Conservation (phyloP, 2,329 filamentous ascomycete genomes). For the Fusarium acutatum region DNA sequence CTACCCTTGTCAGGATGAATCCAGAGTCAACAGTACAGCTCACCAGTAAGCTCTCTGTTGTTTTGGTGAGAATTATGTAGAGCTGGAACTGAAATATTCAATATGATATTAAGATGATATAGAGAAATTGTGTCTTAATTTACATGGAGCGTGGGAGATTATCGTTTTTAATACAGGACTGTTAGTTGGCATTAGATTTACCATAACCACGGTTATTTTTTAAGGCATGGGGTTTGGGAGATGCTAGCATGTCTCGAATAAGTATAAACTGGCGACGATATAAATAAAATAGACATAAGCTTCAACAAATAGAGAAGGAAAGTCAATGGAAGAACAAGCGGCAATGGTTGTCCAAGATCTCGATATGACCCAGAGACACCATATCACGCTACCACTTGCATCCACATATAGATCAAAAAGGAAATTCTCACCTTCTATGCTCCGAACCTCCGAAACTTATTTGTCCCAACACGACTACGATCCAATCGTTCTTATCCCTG, state of each 20-base stretch:
- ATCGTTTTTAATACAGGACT: neutral
- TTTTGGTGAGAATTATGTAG: too few relatives aligned
- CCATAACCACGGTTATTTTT: neutral
- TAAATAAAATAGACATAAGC: neutral
- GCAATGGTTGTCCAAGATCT: neutral
- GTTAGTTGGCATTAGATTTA: too few relatives aligned
- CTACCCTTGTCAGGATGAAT: neutral
- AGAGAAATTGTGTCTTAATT: too few relatives aligned
- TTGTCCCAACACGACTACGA: neutral
- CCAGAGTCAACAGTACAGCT: neutral
- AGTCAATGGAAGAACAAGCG: neutral
- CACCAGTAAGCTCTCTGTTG: too few relatives aligned
- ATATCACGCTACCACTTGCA: neutral
- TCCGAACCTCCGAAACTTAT: neutral
- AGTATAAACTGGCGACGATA: fast-evolving
- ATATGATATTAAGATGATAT: too few relatives aligned
- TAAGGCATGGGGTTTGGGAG: neutral
- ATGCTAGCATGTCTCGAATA: neutral
- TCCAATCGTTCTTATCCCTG: neutral
- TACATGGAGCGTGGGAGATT: fast-evolving
- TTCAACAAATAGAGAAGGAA: neutral
- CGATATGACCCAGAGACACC: neutral
- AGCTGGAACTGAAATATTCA: too few relatives aligned
- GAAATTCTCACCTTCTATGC: neutral
- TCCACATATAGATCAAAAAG: neutral